phyloP scores from a whole-genome alignment of 768 basidiomycete genomes.

The Trametes cingulata region DNA sequence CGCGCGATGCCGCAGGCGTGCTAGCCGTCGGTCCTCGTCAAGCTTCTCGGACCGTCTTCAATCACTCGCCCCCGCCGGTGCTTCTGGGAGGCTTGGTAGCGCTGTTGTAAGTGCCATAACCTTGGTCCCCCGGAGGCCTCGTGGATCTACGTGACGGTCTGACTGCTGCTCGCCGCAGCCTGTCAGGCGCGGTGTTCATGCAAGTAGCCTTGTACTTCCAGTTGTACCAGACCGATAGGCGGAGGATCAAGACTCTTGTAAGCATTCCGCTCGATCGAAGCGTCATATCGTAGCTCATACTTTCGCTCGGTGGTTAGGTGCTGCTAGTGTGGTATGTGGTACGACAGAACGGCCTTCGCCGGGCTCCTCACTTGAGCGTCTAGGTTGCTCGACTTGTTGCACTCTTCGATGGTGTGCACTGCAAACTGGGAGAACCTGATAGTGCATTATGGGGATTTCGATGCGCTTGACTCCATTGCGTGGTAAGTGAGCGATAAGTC shows the following conservation, averaged over 20 bases:
- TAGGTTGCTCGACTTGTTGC: conserved; percentile 17
- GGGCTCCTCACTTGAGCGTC: neutral
- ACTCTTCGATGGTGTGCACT: conserved; percentile 20
- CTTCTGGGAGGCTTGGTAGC: conserved; percentile 13
- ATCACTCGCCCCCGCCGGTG: conserved; percentile 7
- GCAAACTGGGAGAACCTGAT: conserved; percentile 25
- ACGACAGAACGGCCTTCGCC: neutral
- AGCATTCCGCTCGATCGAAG: neutral
- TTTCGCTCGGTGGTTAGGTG: neutral
- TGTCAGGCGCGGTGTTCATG: conserved; percentile 23
- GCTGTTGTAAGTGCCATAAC: conserved; percentile 6
- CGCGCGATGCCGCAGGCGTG: neutral
- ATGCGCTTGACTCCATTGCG: conserved; percentile 10
- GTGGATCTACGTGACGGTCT: neutral
- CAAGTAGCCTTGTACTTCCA: conserved; percentile 20
- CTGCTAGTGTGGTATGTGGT: conserved; percentile 1
- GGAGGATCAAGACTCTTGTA: conserved; percentile 14
- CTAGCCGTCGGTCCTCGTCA: neutral
- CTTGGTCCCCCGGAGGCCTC: too few relatives aligned
- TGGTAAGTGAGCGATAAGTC: conserved; percentile 5
- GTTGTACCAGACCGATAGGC: conserved; percentile 17
- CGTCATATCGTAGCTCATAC: neutral
- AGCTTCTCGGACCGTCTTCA: neutral
- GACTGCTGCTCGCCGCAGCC: conserved; percentile 1
- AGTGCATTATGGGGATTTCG: conserved; percentile 17